Base-by-base conservation (phyloP, 2,329 filamentous ascomycete species). In the Trichophyton simii region DNA sequence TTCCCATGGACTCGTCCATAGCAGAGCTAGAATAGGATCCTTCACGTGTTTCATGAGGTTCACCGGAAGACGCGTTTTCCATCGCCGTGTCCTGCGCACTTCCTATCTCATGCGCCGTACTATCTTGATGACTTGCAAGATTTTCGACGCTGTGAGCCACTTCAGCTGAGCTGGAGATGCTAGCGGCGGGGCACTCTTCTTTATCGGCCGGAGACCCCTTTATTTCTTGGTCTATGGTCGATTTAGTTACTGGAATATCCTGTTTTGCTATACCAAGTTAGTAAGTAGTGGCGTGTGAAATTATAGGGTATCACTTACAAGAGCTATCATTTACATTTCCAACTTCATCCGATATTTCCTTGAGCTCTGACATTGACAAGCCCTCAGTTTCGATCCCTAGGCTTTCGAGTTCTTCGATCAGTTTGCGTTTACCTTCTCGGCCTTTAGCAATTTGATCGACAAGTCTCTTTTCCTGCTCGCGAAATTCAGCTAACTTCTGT, bases 331-430 rank as follows among this genome's bases (percentile, higher is more conserved):
- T 22, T 1, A 6, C 28, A 18, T 15, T 41, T 44, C n/a, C 55
- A 5, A 58, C 13, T n/a, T 44, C 55, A 13, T 42, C 25, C 34
- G 41, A 25, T 44, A 42, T 58, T 28, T 41, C 55, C 22, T 58
- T 44, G n/a, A 58, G 34, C 7, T 58, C 55, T 20, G 55, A 20
- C 42, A 36, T 34, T n/a, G 60, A 62, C 15, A 78, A 73, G 3
- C 76, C 77, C 59, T 77, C 73, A 1, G 78, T 78, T 61, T 81
- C 76, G 46, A 78, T 67, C n/a, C 76, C 77, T 20, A 82, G 71
- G 58, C 68, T 69, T 62, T 78, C 75, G n/a, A 82, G 70, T 65
- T 82, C 80, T 36, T 75, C 71, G 3, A 77, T 68, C 48, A 82
- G 75, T 54, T 73, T 71, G 60, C 73, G 71, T 71, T 76, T 67